Evolutionary conservation across 179 eudicot species (phyloP).

Genomic region (Pouteria campechiana): DNA sequence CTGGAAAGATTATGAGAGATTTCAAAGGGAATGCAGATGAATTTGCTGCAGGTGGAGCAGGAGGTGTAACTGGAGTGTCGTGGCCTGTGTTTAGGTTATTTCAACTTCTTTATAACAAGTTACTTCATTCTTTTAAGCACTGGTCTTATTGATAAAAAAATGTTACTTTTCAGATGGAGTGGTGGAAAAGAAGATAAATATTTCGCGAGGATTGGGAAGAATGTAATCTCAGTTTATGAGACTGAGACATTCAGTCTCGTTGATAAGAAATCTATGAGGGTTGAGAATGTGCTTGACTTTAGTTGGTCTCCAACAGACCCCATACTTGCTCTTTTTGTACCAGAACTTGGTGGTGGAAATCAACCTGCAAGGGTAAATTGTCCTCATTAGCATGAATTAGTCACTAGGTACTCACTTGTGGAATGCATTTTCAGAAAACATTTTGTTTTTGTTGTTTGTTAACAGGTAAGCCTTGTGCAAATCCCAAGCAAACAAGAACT

Average conservation of each 20-base stretch:
- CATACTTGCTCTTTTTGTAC: constrained; percentile 69
- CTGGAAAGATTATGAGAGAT: constrained; percentile 89
- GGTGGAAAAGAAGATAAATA: constrained; percentile 88
- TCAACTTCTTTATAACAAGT: too few relatives aligned
- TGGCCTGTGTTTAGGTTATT: constrained; percentile 96
- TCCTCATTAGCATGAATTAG: too few relatives aligned
- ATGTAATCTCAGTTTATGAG: constrained; percentile 72
- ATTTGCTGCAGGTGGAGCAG: constrained; percentile 79
- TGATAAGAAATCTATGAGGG: constrained; percentile 82
- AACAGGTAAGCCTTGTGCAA: constrained; percentile 85
- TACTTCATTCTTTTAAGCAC: too few relatives aligned
- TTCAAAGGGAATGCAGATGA: constrained; percentile 96
- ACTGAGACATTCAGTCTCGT: constrained; percentile 78
- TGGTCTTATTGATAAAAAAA: neutral
- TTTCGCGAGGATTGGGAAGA: constrained; percentile 85
- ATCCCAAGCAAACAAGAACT: constrained; percentile 85
- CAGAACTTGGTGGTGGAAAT: constrained; percentile 70
- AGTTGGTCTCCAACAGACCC: constrained; percentile 90
- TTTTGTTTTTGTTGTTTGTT: too few relatives aligned
- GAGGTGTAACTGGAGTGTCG: constrained; percentile 79
- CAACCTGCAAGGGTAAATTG: constrained; percentile 85
- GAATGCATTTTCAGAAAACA: too few relatives aligned
- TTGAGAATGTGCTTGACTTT: constrained; percentile 78
- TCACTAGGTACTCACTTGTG: too few relatives aligned
- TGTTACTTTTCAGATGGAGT: constrained; percentile 59